A percentile compares a stretch with the other conserved stretches of the same genome.
Conservation (phyloP, 192 early-diverging fungal species). For the Endogone sp. region DNA sequence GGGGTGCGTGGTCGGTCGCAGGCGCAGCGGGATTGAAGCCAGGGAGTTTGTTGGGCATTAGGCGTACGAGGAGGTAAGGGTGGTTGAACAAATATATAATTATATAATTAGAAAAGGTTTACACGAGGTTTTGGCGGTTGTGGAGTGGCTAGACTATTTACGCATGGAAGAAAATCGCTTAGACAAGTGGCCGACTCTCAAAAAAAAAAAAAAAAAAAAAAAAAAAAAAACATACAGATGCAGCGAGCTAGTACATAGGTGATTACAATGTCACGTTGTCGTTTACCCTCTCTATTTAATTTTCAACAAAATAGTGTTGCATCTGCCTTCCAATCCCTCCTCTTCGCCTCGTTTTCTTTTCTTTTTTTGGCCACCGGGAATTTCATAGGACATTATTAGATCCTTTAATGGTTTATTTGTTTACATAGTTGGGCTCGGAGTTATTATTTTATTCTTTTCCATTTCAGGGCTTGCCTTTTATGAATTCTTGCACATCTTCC, state of each 20-base stretch:
- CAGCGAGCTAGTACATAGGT: not conserved
- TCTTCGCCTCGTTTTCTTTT: not conserved
- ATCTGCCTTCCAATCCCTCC: not conserved
- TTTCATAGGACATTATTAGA: no score
- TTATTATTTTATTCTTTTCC: not conserved
- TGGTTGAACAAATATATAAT: not conserved
- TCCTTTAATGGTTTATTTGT: no score
- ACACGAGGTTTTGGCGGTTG: not conserved
- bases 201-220: not conserved
- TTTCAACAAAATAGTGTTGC: not conserved
- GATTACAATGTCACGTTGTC: not conserved
- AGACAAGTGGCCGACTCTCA: not conserved
- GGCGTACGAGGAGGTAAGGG: not conserved
- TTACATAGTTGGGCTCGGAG: not conserved
- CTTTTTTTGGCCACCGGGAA: no score
- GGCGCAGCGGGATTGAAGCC: not conserved
- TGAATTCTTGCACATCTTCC: not conserved
- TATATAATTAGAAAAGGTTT: no score
- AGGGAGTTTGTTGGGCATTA: not conserved
- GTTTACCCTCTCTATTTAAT: not conserved
- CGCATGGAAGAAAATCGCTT: not conserved
- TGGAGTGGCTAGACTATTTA: not conserved
- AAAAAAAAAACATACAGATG: not conserved
- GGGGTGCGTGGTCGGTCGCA: no score
- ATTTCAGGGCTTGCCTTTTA: not conserved